A percentile compares a stretch with the other conserved stretches of the same genome.
Conservation (phyloP, 768 basidiomycete species). For the Suillus bovinus region DNA sequence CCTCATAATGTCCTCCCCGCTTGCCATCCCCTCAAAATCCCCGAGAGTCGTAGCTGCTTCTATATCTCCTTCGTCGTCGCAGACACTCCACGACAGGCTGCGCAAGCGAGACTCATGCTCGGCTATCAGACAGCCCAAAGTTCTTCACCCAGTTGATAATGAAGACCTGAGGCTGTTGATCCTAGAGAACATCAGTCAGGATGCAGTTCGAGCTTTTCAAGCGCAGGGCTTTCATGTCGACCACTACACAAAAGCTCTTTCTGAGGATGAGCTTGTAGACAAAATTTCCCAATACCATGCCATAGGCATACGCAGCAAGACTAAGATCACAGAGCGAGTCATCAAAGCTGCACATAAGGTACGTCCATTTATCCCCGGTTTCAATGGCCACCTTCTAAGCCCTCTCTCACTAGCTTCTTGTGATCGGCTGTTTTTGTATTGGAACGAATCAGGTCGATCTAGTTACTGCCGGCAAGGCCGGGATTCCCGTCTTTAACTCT, state of each 20-base stretch:
- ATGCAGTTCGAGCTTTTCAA: slow-evolving; percentile 80
- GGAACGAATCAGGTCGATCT: slow-evolving; percentile 99
- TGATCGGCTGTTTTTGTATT: slow-evolving; percentile 99
- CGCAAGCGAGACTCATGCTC: slow-evolving; percentile 36
- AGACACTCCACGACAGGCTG: slow-evolving; percentile 48
- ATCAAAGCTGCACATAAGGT: slow-evolving; percentile 88
- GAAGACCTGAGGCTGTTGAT: slow-evolving; percentile 80
- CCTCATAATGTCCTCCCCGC: slow-evolving; percentile 45
- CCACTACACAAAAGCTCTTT: slow-evolving; percentile 79
- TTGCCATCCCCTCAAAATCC: slow-evolving; percentile 40
- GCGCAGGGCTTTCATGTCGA: slow-evolving; percentile 91
- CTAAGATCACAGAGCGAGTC: slow-evolving; percentile 89
- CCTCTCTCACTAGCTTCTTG: slow-evolving; percentile 65
- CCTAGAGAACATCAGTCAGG: slow-evolving; percentile 93
- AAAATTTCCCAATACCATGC: slow-evolving; percentile 87
- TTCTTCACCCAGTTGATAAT: slow-evolving; percentile 82
- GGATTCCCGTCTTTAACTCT: slow-evolving; percentile 98
- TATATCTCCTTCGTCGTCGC: slow-evolving; percentile 47
- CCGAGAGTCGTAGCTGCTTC: slow-evolving; percentile 47
- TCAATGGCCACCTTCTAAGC: slow-evolving; percentile 5
- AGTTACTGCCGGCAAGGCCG: slow-evolving; percentile 73
- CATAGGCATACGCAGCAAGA: slow-evolving; percentile 97
- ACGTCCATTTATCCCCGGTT: slow-evolving; percentile 20
- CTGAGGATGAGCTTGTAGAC: slow-evolving; percentile 90
- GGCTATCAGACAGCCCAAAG: slow-evolving; percentile 56